Conservation (phyloP, 106 monocot genomes). For the Gastrodia elata region DNA sequence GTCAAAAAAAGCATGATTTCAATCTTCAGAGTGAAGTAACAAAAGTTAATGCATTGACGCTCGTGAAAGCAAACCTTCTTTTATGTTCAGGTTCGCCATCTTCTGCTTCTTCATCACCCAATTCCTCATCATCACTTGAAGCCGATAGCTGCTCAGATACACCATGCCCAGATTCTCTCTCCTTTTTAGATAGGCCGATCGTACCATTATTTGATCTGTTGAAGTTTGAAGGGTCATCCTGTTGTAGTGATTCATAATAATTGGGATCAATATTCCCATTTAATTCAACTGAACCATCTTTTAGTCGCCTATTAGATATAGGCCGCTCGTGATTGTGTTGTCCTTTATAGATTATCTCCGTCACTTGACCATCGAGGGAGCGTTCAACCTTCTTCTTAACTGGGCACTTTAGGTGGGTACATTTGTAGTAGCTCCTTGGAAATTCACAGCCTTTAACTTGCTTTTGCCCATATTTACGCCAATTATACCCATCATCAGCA, state of each 20-base stretch:
- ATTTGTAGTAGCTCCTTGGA: conserved; percentile 48
- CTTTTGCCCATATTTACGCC: conserved; percentile 55
- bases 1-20: conserved; percentile 5
- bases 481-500: conserved; percentile 58
- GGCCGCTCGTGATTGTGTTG: conserved; percentile 39
- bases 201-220: conserved; percentile 13
- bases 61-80: conserved; percentile 31
- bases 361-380: conserved; percentile 34
- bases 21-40: too few species aligned
- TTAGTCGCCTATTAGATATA: conserved; percentile 19
- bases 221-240: not conserved
- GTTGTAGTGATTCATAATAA: conserved; percentile 16
- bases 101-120: conserved; percentile 27
- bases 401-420: conserved; percentile 31
- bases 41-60: not conserved
- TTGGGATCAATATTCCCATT: conserved; percentile 14
- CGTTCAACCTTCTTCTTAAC: conserved; percentile 44
- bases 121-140: conserved; percentile 61
- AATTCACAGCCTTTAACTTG: conserved; percentile 43
- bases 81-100: conserved; percentile 37
- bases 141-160: conserved; percentile 47
- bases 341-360: conserved; percentile 41
- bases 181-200: conserved; percentile 6
- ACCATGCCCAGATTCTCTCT: conserved; percentile 22
- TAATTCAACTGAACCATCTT: conserved; percentile 22